Evolutionary conservation across 805 yeast species (phyloP).

Genomic region (Teunomyces lycoperdinae): DNA sequence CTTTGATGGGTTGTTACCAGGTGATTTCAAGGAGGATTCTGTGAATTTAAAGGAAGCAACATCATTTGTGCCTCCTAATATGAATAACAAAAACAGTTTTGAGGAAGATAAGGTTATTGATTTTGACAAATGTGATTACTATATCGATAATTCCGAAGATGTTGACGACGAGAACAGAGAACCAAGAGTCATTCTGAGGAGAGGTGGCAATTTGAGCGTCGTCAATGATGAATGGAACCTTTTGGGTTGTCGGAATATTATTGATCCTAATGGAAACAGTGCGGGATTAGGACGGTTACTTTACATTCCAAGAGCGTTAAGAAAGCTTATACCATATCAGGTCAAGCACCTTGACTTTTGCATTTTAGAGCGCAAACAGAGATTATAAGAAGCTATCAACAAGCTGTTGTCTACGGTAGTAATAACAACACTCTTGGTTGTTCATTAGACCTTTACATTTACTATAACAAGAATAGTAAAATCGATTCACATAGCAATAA

Average conservation of each 20-base stretch:
- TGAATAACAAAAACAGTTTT: constrained; percentile 74
- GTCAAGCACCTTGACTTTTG: constrained; percentile 53
- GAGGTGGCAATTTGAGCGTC: constrained; percentile 13
- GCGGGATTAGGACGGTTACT: constrained; percentile 52
- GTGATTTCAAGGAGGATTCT: constrained; percentile 62
- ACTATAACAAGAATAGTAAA: not conserved
- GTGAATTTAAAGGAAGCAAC: constrained; percentile 26
- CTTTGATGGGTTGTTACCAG: constrained; percentile 85
- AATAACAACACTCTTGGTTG: not conserved
- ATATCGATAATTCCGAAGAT: constrained; percentile 56
- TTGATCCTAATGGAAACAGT: constrained; percentile 53
- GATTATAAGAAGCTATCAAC: not conserved
- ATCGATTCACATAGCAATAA: constrained; percentile 1
- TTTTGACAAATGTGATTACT: constrained; percentile 60
- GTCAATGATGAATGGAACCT: constrained; percentile 45
- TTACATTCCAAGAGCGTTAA: constrained; percentile 43
- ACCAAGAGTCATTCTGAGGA: constrained; percentile 15
- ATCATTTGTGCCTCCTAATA: constrained; percentile 52
- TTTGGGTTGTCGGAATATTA: constrained; percentile 46
- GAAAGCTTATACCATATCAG: constrained; percentile 25
- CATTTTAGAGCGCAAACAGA: constrained; percentile 25
- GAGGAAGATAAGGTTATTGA: constrained; percentile 55
- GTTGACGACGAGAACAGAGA: constrained; percentile 37
- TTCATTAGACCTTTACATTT: not conserved
- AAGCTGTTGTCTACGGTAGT: not conserved